Base-by-base conservation (phyloP, 23 red algal species). In the Agarophyton chilense region DNA sequence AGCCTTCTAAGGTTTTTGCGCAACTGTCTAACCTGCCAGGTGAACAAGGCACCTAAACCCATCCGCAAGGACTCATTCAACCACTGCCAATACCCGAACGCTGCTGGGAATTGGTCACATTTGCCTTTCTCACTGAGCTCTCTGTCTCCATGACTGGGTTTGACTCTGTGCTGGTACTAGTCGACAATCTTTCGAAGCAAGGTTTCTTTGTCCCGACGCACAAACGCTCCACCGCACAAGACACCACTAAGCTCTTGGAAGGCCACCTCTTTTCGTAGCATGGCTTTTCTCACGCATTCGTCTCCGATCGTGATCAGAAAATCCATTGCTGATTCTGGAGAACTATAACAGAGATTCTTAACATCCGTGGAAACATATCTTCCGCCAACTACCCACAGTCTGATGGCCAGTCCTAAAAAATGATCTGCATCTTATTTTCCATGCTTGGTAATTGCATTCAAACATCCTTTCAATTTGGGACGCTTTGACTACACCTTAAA, bases 81-180 rank as follows among this genome's bases (percentile, higher is more conserved):
- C 62, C 82, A 5, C 82, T 45, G 7, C 6, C 6, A 6, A 66
- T 84, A 53, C 62, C 40, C 21, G 39, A 52, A 5, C 28, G 63
- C 13, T 87, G 82, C 35, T 87, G 60, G 63, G 45, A 72, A 12
- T 2, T 74, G 21, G 44, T 87, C 4, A 87, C 19, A 6, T 22
- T 40, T 51, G 81, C 68, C 26, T 87, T 87, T 29, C 41, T 74
- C 5, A 87, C 52, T 21, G 62, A 87, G 21, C 36, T 87, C 4
- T 45, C 82, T 4, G 14, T 49, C 10, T 45, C 58, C 0, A 0
- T 34, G 26, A 67, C 31, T 32, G 10, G 47, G 3, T 62, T 65
- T 35, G 79, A 84, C 43, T 26, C 79, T 18, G 67, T 84, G 19
- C n/a, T 39, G 21, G n/a, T 65, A 0, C 17, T 0, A 0, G 51